Conservation (phyloP, 2,329 filamentous ascomycete species). For the Lachnellula arida region DNA sequence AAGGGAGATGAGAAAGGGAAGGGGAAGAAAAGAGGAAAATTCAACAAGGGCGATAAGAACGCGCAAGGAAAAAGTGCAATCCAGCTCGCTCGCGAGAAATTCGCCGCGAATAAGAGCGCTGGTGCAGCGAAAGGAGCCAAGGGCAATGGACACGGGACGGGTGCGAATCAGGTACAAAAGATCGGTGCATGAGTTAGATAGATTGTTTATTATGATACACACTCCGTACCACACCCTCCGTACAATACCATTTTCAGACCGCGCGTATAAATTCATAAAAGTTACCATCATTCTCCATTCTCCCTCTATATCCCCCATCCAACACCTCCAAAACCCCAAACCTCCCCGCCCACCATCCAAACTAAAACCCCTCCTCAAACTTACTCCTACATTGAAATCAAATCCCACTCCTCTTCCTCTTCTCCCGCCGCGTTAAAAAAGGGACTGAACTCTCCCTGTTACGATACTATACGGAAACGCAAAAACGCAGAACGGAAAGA, state of each 20-base stretch:
- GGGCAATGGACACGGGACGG: conserved; percentile 11
- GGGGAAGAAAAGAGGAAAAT: conserved; percentile 4
- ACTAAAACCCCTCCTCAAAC: too few species aligned
- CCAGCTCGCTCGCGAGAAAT: conserved; percentile 29
- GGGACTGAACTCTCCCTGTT: too few species aligned
- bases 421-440: too few species aligned
- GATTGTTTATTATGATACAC: not conserved
- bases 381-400: too few species aligned
- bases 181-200: not conserved
- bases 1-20: conserved; percentile 4
- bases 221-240: not conserved
- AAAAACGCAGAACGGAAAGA: too few species aligned
- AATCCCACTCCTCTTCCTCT: too few species aligned
- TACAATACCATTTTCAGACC: not conserved
- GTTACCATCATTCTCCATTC: too few species aligned
- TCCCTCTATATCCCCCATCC: too few species aligned
- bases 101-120: conserved; percentile 23
- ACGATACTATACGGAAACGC: too few species aligned
- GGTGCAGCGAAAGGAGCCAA: not conserved
- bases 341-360: too few species aligned
- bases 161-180: conserved; percentile 6
- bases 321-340: too few species aligned
- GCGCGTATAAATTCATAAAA: too few species aligned
- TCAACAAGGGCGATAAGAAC: conserved; percentile 1
- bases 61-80: conserved; percentile 24